Evolutionary conservation across 495 filamentous ascomycete species (phyloP).

Genomic region (Bacidia gigantensis): DNA sequence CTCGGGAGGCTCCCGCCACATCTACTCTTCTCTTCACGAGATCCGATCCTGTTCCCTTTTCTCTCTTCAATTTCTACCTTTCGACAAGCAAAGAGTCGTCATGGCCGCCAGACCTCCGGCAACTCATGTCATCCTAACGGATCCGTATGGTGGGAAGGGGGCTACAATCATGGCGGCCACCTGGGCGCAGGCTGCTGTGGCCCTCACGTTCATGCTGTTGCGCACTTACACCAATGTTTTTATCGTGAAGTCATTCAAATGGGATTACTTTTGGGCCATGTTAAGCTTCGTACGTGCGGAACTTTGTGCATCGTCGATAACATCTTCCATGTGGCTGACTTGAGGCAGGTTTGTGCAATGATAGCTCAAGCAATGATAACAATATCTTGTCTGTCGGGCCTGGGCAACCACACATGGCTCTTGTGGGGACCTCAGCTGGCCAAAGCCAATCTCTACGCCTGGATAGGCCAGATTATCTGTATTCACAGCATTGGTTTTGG

Average conservation of each 20-base stretch:
- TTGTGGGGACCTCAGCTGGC: background rate
- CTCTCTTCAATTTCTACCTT: background rate
- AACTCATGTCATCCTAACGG: background rate
- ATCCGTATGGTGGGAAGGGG: constrained; percentile 1
- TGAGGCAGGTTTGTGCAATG: background rate
- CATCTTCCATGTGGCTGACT: background rate
- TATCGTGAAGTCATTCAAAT: constrained; percentile 1
- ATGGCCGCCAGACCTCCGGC: background rate
- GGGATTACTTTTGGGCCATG: constrained; percentile 2
- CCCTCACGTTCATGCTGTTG: background rate
- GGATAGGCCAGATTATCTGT: background rate
- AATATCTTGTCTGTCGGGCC: background rate
- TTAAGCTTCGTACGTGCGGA: background rate
- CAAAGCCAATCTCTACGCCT: background rate
- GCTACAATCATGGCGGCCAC: background rate
- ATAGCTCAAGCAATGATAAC: background rate
- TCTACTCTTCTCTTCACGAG: background rate
- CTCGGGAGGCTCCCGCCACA: background rate
- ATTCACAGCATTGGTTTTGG: background rate
- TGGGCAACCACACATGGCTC: background rate
- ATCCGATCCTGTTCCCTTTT: background rate
- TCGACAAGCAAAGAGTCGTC: background rate
- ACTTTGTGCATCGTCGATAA: background rate
- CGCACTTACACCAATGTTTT: constrained; percentile 3
- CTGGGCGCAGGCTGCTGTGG: background rate